Evolutionary conservation across 2,329 filamentous ascomycete genomes (phyloP).

Genomic region (Stemphylium vesicarium): DNA sequence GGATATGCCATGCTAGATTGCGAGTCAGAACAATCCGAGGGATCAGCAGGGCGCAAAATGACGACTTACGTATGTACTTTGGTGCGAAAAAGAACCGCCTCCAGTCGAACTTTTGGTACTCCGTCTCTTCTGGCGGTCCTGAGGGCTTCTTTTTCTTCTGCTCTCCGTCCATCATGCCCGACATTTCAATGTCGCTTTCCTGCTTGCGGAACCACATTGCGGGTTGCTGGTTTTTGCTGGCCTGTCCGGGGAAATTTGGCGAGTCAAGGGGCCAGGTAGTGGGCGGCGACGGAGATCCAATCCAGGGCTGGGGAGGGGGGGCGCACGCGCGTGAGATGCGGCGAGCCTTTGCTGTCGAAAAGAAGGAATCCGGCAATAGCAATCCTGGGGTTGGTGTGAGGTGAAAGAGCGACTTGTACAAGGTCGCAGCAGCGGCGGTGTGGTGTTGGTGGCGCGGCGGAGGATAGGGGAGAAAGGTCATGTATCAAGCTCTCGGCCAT

Average conservation of each 20-base stretch:
- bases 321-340: neutral
- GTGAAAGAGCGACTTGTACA: conserved; percentile 1
- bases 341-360: neutral
- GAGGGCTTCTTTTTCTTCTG: conserved; percentile 25
- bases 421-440: conserved; percentile 5
- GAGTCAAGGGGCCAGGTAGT: conserved; percentile 5
- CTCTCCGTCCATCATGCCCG: conserved; percentile 19
- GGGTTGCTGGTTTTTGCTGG: neutral
- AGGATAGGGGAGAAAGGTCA: conserved; percentile 21
- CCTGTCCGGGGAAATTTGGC: conserved; percentile 1
- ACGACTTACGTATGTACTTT: conserved; percentile 44
- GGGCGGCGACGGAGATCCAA: neutral
- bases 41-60: neutral
- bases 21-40: conserved; percentile 12
- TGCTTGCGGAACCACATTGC: conserved; percentile 33
- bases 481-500: conserved; percentile 26
- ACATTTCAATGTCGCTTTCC: conserved; percentile 42
- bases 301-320: neutral
- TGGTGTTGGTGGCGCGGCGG: conserved; percentile 7
- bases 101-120: conserved; percentile 44
- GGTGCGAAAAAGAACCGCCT: conserved; percentile 42
- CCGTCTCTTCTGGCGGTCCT: conserved; percentile 35
- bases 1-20: conserved; percentile 41
- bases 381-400: neutral
- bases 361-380: neutral